Conservation (phyloP, 2,329 filamentous ascomycete genomes). For the Xenoacremonium recifei region DNA sequence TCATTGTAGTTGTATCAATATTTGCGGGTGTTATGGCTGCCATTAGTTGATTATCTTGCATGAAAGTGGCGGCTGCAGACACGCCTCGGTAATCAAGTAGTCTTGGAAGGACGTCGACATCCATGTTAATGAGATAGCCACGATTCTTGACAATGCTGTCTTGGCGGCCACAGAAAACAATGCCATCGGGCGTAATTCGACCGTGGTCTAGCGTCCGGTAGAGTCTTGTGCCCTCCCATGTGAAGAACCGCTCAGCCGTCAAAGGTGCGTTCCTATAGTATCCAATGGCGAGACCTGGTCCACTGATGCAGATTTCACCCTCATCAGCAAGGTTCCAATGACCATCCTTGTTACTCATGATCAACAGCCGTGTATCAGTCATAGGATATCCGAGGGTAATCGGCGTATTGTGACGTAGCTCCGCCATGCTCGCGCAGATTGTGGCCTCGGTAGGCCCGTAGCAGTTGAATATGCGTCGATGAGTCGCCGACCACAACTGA, state of each 20-base stretch:
- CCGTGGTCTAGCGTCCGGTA: neutral
- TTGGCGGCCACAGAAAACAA: neutral
- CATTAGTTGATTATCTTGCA: neutral
- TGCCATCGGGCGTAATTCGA: neutral
- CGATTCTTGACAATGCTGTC: slow-evolving; percentile 1
- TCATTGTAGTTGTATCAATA: neutral
- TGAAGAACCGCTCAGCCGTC: neutral
- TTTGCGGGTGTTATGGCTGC: neutral
- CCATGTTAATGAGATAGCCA: slow-evolving; percentile 1
- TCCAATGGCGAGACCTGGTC: neutral
- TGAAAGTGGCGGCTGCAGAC: neutral
- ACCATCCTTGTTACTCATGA: too few relatives aligned
- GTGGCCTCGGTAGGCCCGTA: neutral
- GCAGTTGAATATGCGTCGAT: neutral
- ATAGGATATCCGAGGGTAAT: neutral
- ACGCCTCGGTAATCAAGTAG: neutral
- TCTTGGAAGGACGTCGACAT: neutral
- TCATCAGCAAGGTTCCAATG: neutral
- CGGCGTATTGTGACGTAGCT: neutral
- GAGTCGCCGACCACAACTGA: neutral
- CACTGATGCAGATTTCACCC: neutral
- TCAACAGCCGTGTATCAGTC: too few relatives aligned
- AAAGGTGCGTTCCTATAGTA: neutral
- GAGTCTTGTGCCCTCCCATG: neutral
- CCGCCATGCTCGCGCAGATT: neutral